These are phyloP conservation scores for Trichophyton rubrum DNA, from an alignment of 2,329 filamentous ascomycete species.

Conservation along the genomic window DNA sequence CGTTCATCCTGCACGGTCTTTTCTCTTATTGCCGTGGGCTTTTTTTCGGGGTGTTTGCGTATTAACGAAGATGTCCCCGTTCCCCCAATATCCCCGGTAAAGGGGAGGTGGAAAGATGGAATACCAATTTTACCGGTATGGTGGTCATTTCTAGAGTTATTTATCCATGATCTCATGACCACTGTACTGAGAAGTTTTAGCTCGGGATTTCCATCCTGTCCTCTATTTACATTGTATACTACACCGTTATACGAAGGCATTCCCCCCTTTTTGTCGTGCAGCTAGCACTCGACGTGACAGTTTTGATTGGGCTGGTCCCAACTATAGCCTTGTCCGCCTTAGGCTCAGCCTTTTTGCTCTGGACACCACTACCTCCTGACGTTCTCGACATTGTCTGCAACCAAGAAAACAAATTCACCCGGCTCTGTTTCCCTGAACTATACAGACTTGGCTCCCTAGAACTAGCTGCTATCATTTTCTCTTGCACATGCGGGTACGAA, in stretches of 20 bases:
- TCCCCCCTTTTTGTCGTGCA: not conserved
- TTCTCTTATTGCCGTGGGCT: slow-evolving; percentile 18
- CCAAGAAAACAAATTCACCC: slow-evolving; percentile 18
- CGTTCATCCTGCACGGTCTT: slow-evolving; percentile 15
- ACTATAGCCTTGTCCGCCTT: slow-evolving; percentile 19
- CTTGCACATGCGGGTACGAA: slow-evolving; percentile 19
- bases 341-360: slow-evolving; percentile 21
- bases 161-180: not conserved
- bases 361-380: slow-evolving; percentile 13
- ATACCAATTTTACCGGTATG: slow-evolving; percentile 20
- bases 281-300: not conserved
- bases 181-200: slow-evolving; percentile 6
- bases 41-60: slow-evolving; percentile 20
- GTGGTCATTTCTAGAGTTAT: not conserved
- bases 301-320: slow-evolving; percentile 12
- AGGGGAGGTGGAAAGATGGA: slow-evolving; percentile 23
- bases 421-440: slow-evolving; percentile 20
- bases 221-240: slow-evolving; percentile 15
- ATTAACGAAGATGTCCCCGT: slow-evolving; percentile 15
- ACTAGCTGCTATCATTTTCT: slow-evolving; percentile 20
- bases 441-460: slow-evolving; percentile 22
- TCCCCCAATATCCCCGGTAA: slow-evolving; percentile 6
- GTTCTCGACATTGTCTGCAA: slow-evolving; percentile 15
- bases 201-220: slow-evolving; percentile 14
- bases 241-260: slow-evolving; percentile 5